These are phyloP conservation scores for Chernovozyma aurita DNA, from an alignment of 1,139 yeast species.

Conservation along the genomic window DNA sequence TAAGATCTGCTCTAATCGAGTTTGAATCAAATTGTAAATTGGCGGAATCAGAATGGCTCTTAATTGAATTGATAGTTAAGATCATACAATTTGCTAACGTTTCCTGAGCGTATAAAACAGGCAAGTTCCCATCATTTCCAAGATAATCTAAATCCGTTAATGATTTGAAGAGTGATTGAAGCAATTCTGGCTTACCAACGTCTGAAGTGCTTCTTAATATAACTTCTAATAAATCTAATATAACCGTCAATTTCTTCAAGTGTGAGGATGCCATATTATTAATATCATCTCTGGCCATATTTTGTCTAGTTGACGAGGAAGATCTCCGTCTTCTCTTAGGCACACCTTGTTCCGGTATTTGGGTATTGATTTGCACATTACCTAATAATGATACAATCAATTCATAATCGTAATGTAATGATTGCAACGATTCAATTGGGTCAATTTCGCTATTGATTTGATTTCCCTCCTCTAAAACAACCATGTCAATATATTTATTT, in stretches of 20 bases:
- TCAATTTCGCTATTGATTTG: conserved; percentile 52
- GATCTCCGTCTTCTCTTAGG: conserved; percentile 75
- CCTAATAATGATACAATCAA: conserved; percentile 46
- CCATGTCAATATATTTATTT: conserved; percentile 55
- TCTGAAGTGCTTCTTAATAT: conserved; percentile 19
- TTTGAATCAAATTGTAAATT: conserved; percentile 50
- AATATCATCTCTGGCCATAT: conserved; percentile 67
- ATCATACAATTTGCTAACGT: conserved; percentile 84
- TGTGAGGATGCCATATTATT: conserved; percentile 73
- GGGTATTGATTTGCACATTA: conserved; percentile 43
- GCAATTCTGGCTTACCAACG: conserved; percentile 43
- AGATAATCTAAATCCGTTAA: conserved; percentile 83
- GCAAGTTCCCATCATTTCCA: conserved; percentile 87
- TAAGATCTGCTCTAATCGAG: conserved; percentile 78
- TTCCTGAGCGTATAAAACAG: conserved; percentile 89
- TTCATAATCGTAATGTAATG: conserved; percentile 41
- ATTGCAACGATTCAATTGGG: conserved; percentile 48
- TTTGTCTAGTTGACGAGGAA: conserved; percentile 69
- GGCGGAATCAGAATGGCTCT: conserved; percentile 20
- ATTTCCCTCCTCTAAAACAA: conserved; percentile 19
- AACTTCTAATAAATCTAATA: conserved; percentile 73
- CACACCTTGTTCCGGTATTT: conserved; percentile 44
- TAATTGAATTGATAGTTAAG: conserved; percentile 57
- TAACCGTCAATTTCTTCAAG: conserved; percentile 69
- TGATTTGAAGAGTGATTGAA: conserved; percentile 59